Percentiles rank a stretch among this genome's conserved stretches.
These are phyloP conservation scores for Cladosporium sp. DNA, from an alignment of 2,329 filamentous ascomycete species.

Conservation along the genomic window DNA sequence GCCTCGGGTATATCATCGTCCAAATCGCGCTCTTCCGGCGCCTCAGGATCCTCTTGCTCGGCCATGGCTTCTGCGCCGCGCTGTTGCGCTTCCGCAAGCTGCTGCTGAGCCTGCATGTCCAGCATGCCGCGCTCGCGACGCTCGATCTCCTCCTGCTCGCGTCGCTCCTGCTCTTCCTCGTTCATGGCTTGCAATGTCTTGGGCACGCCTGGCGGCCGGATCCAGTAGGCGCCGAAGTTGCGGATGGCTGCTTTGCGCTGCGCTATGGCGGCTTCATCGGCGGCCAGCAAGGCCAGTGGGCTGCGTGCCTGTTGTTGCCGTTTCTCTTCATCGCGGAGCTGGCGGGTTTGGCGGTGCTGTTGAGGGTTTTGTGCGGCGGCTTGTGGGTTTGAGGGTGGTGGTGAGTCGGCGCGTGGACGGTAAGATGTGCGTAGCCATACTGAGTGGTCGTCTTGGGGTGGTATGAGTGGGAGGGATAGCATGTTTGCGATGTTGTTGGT, in stretches of 20 bases:
- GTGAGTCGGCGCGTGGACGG: constrained; percentile 11
- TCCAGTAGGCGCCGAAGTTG: constrained; percentile 85
- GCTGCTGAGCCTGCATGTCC: constrained; percentile 62
- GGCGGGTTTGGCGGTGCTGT: constrained; percentile 19
- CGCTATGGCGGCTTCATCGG: constrained; percentile 73
- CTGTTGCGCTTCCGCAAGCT: constrained; percentile 52
- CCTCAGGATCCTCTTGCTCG: constrained; percentile 38
- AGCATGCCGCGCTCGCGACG: constrained; percentile 66
- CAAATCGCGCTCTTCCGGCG: constrained; percentile 45
- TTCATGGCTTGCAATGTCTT: constrained; percentile 89
- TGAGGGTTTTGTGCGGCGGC: constrained; percentile 18
- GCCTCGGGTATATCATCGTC: constrained; percentile 69
- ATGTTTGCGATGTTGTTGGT: constrained; percentile 17
- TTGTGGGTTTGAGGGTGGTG: constrained; percentile 27
- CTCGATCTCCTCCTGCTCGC: constrained; percentile 75
- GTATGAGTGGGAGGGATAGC: constrained; percentile 31
- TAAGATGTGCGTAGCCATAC: constrained; percentile 2
- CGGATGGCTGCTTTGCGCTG: constrained; percentile 76
- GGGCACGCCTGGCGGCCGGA: constrained; percentile 78
- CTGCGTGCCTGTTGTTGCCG: constrained; percentile 43
- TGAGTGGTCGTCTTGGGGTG: constrained; percentile 26
- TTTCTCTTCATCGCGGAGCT: constrained; percentile 31
- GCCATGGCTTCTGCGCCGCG: constrained; percentile 34
- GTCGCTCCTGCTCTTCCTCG: constrained; percentile 83
- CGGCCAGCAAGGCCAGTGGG: constrained; percentile 63